A percentile compares a stretch with the other conserved stretches of the same genome.
These are phyloP conservation scores for Madurella fahalii DNA, from an alignment of 2,329 filamentous ascomycete species.

Conservation along the genomic window DNA sequence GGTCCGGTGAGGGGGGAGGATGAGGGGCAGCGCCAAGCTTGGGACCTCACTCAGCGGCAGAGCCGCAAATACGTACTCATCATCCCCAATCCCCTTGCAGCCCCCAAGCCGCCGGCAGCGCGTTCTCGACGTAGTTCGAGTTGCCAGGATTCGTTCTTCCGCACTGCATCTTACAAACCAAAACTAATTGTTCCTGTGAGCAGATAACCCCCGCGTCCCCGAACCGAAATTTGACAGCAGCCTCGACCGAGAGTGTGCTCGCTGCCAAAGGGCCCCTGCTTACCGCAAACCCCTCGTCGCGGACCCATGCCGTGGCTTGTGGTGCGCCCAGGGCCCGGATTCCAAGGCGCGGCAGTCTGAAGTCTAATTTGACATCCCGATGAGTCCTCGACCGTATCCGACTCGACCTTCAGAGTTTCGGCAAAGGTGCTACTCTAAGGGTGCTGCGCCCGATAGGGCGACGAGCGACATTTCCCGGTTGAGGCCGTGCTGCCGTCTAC, in stretches of 20 bases:
- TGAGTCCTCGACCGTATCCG: background rate
- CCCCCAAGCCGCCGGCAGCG: too few relatives aligned
- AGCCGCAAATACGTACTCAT: too few relatives aligned
- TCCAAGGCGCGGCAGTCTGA: background rate
- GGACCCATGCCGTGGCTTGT: background rate
- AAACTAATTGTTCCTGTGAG: too few relatives aligned
- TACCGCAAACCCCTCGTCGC: background rate
- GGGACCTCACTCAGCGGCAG: too few relatives aligned
- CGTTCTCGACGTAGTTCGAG: too few relatives aligned
- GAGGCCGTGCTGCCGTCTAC: background rate
- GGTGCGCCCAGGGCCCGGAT: background rate
- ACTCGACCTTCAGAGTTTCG: background rate
- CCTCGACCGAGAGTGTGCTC: background rate
- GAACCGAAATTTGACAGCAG: background rate
- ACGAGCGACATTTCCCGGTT: background rate
- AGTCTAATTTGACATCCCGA: background rate
- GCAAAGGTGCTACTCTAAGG: background rate
- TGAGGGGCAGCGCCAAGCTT: too few relatives aligned
- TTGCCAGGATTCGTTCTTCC: too few relatives aligned
- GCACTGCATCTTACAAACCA: too few relatives aligned
- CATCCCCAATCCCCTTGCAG: too few relatives aligned
- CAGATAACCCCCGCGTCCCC: background rate
- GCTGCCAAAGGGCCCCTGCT: background rate
- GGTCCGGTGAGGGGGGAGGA: too few relatives aligned
- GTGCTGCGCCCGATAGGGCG: conserved; percentile 11